These are phyloP conservation scores for Polyrhizophydium stewartii DNA, from an alignment of 371 early-diverging fungal genomes.

Conservation along the genomic window DNA sequence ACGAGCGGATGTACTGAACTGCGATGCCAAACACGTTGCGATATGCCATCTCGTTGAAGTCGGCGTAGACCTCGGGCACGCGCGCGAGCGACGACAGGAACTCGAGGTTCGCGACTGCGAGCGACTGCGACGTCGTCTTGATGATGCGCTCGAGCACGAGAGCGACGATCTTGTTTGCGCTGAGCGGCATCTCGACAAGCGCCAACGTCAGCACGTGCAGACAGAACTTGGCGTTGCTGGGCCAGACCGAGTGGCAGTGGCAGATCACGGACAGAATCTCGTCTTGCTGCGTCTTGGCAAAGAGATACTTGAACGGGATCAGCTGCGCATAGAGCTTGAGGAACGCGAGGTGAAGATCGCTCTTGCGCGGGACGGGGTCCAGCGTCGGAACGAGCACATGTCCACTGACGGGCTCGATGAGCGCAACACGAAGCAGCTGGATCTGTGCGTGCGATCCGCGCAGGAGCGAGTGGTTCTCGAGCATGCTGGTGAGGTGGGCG, in stretches of 20 bases:
- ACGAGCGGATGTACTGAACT: slow-evolving; percentile 72
- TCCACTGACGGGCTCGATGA: slow-evolving; percentile 43
- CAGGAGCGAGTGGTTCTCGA: slow-evolving; percentile 8
- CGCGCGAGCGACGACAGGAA: slow-evolving; percentile 82
- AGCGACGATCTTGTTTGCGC: slow-evolving; percentile 71
- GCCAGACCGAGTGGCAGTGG: slow-evolving; percentile 71
- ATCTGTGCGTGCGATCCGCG: slow-evolving; percentile 28
- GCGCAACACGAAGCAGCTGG: slow-evolving; percentile 40
- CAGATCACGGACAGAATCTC: slow-evolving; percentile 74
- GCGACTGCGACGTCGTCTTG: slow-evolving; percentile 76
- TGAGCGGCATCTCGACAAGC: slow-evolving; percentile 75
- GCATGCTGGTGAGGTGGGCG: slow-evolving; percentile 4
- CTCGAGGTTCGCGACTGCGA: slow-evolving; percentile 85
- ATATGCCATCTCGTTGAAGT: slow-evolving; percentile 79
- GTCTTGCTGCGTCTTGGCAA: slow-evolving; percentile 65
- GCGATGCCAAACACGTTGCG: slow-evolving; percentile 90
- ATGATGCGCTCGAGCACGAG: slow-evolving; percentile 70
- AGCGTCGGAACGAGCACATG: slow-evolving; percentile 50
- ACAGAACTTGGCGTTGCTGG: slow-evolving; percentile 69
- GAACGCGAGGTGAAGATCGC: slow-evolving; percentile 59
- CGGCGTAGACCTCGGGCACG: slow-evolving; percentile 73
- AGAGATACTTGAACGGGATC: slow-evolving; percentile 70
- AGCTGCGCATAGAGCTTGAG: slow-evolving; percentile 63
- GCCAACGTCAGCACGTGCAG: slow-evolving; percentile 79
- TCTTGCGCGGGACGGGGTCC: slow-evolving; percentile 53